These are phyloP conservation scores for Zoysia japonica DNA, from an alignment of 176 grass and related monocot species.

Conservation along the genomic window DNA sequence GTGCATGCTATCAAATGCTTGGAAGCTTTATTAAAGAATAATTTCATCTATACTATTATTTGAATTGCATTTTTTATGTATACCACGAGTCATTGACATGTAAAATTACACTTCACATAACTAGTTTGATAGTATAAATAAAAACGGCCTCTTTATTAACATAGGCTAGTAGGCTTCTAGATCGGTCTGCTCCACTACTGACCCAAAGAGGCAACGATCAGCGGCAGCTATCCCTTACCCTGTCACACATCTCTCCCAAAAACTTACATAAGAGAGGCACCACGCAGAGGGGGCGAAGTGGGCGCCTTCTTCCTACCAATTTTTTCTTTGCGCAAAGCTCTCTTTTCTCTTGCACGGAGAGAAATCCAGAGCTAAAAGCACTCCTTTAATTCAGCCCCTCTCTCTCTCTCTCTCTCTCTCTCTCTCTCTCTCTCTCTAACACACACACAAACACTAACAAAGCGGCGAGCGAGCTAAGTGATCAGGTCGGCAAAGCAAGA, in stretches of 20 bases:
- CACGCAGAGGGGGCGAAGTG: conserved; percentile 27
- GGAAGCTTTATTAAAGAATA: background rate
- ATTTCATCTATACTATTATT: too few relatives aligned
- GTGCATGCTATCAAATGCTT: background rate
- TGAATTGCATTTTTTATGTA: too few relatives aligned
- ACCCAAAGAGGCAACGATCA: too few relatives aligned
- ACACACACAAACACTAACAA: conserved; percentile 17
- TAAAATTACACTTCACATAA: too few relatives aligned
- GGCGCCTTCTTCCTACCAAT: conserved; percentile 39
- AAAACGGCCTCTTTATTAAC: too few relatives aligned
- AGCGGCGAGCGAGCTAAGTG: background rate
- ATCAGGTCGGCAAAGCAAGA: conserved; percentile 29
- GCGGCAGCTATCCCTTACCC: conserved; percentile 4
- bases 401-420: too few relatives aligned
- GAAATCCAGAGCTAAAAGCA: conserved; percentile 44
- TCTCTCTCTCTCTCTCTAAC: background rate
- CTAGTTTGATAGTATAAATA: too few relatives aligned
- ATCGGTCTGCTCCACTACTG: too few relatives aligned
- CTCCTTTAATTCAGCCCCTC: conserved; percentile 31
- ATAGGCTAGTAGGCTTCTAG: too few relatives aligned
- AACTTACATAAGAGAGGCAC: conserved; percentile 60
- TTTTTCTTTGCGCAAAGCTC: conserved; percentile 44
- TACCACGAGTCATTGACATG: too few relatives aligned
- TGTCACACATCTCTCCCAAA: conserved; percentile 34
- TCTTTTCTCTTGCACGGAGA: conserved; percentile 31